Evolutionary conservation across 495 filamentous ascomycete species (phyloP).

Genomic region (Penicillium cataractarum): DNA sequence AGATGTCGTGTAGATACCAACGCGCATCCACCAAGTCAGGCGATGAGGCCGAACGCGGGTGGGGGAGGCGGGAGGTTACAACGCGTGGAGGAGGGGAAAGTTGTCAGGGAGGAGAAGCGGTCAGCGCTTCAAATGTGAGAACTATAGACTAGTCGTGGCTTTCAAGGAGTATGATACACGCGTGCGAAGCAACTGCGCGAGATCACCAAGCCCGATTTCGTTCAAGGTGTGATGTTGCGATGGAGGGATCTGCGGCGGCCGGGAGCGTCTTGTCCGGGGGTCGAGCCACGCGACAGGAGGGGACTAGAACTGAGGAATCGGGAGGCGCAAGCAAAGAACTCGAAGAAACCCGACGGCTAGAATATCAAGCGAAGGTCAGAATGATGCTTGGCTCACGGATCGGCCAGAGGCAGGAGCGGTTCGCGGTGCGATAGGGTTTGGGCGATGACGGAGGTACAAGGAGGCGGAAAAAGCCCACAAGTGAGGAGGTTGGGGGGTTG

Average conservation of each 20-base stretch:
- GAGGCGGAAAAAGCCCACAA: slow-evolving; percentile 36
- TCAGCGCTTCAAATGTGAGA: slow-evolving; percentile 20
- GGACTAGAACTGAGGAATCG: slow-evolving; percentile 50
- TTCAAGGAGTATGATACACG: slow-evolving; percentile 5
- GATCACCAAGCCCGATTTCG: slow-evolving; percentile 6
- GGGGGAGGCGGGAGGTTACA: slow-evolving; percentile 21
- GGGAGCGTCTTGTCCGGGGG: slow-evolving; percentile 16
- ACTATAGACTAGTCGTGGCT: not conserved
- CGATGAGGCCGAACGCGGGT: slow-evolving; percentile 37
- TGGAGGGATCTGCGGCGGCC: slow-evolving; percentile 19
- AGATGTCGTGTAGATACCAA: slow-evolving; percentile 23
- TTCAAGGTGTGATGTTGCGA: slow-evolving; percentile 15
- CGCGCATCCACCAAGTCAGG: slow-evolving; percentile 47
- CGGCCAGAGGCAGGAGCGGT: slow-evolving; percentile 18
- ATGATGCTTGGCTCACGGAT: slow-evolving; percentile 11
- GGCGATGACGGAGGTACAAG: slow-evolving; percentile 42
- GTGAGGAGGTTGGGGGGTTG: slow-evolving; percentile 30
- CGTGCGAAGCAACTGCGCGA: slow-evolving; percentile 15
- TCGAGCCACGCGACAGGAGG: slow-evolving; percentile 64
- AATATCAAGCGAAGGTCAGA: slow-evolving; percentile 15
- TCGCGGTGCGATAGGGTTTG: slow-evolving; percentile 36
- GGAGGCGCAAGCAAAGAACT: slow-evolving; percentile 21
- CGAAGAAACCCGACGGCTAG: slow-evolving; percentile 11
- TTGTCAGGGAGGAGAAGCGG: slow-evolving; percentile 19
- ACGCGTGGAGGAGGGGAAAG: slow-evolving; percentile 26